Percentiles rank a stretch among this genome's conserved stretches.
phyloP scores from a whole-genome alignment of 306 rosid species.

The Ziziphus jujuba region DNA sequence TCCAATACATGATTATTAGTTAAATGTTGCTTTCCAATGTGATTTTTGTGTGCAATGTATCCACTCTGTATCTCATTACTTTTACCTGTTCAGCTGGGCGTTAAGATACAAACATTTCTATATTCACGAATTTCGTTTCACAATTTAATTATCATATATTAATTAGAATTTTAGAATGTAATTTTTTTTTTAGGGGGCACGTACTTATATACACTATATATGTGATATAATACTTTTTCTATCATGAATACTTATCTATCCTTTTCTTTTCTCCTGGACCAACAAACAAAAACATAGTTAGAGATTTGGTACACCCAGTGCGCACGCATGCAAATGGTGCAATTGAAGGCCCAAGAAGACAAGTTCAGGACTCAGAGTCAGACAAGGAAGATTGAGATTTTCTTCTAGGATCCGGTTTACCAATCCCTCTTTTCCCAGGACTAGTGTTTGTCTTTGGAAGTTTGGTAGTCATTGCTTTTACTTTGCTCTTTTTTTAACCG shows the following conservation, averaged over 20 bases:
- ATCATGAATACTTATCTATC: neutral
- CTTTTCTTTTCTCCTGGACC: conserved; percentile 22
- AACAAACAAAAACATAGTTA: conserved; percentile 38
- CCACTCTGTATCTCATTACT: no score
- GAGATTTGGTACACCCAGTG: conserved; percentile 25
- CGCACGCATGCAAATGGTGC: conserved; percentile 22
- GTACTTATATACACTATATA: no score
- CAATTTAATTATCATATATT: neutral
- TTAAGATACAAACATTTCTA: no score
- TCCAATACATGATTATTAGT: neutral
- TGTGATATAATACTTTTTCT: neutral
- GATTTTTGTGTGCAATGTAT: neutral
- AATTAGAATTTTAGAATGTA: neutral
- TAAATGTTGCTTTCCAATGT: neutral
- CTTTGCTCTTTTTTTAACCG: neutral
- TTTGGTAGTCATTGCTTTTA: neutral
- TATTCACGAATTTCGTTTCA: no score
- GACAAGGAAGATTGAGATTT: conserved; percentile 29
- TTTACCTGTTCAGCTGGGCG: no score
- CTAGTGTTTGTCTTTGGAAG: neutral
- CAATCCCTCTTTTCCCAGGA: neutral
- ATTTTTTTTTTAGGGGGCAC: no score
- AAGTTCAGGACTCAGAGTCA: conserved; percentile 31
- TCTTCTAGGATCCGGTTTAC: no score
- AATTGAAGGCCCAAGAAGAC: conserved; percentile 15